Evolutionary conservation across 306 rosid species (phyloP), one percentile per base, ranked within the genome.

Genomic region (Prunus armeniaca): DNA sequence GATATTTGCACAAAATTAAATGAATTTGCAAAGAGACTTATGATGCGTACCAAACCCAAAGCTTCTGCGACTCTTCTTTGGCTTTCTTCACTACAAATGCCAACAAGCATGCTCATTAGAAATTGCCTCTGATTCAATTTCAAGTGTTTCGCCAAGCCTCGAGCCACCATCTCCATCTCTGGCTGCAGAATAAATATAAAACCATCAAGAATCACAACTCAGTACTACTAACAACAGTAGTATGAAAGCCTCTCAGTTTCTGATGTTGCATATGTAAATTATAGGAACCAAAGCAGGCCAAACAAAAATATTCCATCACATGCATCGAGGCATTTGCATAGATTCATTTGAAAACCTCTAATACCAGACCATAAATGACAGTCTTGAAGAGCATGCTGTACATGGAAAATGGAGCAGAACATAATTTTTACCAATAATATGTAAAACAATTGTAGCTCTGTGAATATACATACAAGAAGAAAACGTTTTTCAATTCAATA

Each of bases 91-190:
- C 87, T 87, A 41, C 96, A 91, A 71, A 87, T 82, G 62, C 86
- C 87, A 28, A 76, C 79, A 81, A 89, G 82, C 84, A 87, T 87
- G 75, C 78, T 83, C 95, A 94, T 81, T 49, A 94, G 89, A 82
- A 82, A 88, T 79, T 89, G 58, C 50, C 98, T 80, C 74, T 94
- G 95, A 38, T 89, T 95, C 50, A 86, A 71, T 84, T 87, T 90
- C 85, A 91, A 85, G 87, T 90, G 88, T 76, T 90, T 91, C 84
- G 79, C 89, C 78, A 94, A 71, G 78, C 98, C 96, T 47, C 87
- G 89, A 27, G 91, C 90, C 27, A 94, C 97, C 98, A 91, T 94
- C 89, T 94, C 98, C 93, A 94, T 91, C 84, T 94, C 97, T 65
- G 98, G 93, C 98, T 91, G 89, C 82, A 79, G 41, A 75, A 46